Percentiles rank a stretch among this genome's conserved stretches.
phyloP scores from a whole-genome alignment of 1,284 basidiomycete genomes.

The Bjerkandera adusta region DNA sequence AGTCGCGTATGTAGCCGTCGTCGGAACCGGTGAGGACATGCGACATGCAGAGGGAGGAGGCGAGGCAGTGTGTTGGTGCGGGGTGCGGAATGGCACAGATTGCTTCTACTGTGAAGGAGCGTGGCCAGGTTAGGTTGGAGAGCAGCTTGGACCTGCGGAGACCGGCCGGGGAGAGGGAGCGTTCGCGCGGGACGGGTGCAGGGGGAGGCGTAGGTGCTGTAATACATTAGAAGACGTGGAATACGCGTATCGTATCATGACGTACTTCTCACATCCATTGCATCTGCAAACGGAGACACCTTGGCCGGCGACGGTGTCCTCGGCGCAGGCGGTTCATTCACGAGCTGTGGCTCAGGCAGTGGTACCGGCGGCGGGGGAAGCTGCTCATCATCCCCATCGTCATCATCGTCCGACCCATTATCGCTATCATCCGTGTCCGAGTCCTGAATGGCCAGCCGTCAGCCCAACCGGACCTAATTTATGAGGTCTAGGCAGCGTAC shows the following conservation, averaged over 20 bases:
- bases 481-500: slow-evolving; percentile 16
- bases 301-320: neutral
- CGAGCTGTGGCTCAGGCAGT: slow-evolving; percentile 5
- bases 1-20: slow-evolving; percentile 92
- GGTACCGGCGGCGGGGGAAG: slow-evolving; percentile 13
- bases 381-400: slow-evolving; percentile 23
- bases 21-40: slow-evolving; percentile 90
- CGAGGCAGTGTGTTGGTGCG: slow-evolving; percentile 82
- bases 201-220: slow-evolving; percentile 16
- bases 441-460: slow-evolving; percentile 34
- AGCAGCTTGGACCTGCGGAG: slow-evolving; percentile 37
- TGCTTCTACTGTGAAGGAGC: slow-evolving; percentile 86
- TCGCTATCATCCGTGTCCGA: slow-evolving; percentile 58
- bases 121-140: slow-evolving; percentile 33
- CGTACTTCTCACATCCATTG: neutral
- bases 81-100: slow-evolving; percentile 91
- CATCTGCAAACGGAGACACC: neutral
- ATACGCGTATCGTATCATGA: neutral
- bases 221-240: neutral
- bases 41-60: slow-evolving; percentile 83
- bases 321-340: slow-evolving; percentile 14
- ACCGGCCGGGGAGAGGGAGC: slow-evolving; percentile 63
- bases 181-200: slow-evolving; percentile 39
- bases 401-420: slow-evolving; percentile 46
- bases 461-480: too few relatives aligned